Evolutionary conservation across 345 rosid genomes (phyloP), one percentile per base, ranked within the genome.

Genomic region (Pistacia integerrima): DNA sequence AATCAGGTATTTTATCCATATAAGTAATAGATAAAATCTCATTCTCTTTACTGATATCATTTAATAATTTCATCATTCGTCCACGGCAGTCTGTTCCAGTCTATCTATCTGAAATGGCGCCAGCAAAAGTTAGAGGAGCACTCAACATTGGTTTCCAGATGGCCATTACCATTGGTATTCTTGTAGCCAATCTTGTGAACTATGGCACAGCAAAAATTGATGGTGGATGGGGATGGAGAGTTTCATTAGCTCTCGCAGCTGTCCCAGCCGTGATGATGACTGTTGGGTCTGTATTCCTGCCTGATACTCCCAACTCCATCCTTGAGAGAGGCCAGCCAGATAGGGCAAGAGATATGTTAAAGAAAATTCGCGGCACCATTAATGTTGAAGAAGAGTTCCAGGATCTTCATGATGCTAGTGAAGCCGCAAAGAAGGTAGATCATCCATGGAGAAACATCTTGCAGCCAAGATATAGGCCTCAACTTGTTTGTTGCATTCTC

Each of bases 101-200:
- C 17, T 91, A 90, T 74, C 80, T 93, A 35, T 93, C 92, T 1
- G 97, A 93, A 79, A 93, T 91, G 96, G 97, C 97, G 0, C 97
- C 96, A 1, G 81, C 93, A 1, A 86, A 83, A 61, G 62, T 90
- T 8, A 85, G 96, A 84, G 97, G 96, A 75, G 91, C 25, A 25
- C 25, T 25, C 25, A 25, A 25, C 25, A 25, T 25, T 25, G 25
- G 91, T 4, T 93, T 93, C 77, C 97, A 93, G 78, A 78, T 93
- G 66, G 96, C 94, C 0, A 90, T 90, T 74, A 90, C 93, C 18
- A 80, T 90, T 35, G 97, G 97, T n/a, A 91, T 91, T 18, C 77
- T 93, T 16, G 84, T 76, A 7, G 97, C 97, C 2, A 88, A 86
- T 67, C 83, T 93, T 54, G 82, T 93, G 64, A 93, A 91, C 79